Conservation (phyloP, 1,284 basidiomycete genomes). For the Schizophyllum amplum region DNA sequence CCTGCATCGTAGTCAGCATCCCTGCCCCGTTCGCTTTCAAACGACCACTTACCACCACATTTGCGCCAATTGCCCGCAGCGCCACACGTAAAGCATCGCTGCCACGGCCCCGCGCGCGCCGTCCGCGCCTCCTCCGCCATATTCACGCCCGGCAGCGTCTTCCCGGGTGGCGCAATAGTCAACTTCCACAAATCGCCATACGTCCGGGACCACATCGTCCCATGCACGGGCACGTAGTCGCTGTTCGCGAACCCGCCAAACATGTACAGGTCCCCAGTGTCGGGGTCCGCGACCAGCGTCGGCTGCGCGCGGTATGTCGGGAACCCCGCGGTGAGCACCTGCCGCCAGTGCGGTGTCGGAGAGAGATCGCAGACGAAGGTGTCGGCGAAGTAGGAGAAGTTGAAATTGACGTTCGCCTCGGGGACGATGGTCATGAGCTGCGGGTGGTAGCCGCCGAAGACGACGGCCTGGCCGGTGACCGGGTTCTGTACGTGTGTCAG, state of each 20-base stretch:
- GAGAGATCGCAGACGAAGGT: slow-evolving; percentile 14
- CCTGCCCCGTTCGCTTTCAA: background rate
- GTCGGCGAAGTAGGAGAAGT: slow-evolving; percentile 15
- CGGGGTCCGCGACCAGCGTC: slow-evolving; percentile 20
- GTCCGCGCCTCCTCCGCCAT: slow-evolving; percentile 28
- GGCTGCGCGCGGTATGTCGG: slow-evolving; percentile 20
- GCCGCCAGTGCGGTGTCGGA: slow-evolving; percentile 17
- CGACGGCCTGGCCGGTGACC: slow-evolving; percentile 25
- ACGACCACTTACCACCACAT: slow-evolving; percentile 25
- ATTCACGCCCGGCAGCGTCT: slow-evolving; percentile 26
- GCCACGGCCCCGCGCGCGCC: slow-evolving; percentile 32
- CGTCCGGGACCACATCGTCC: slow-evolving; percentile 19
- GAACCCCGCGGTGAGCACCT: slow-evolving; percentile 19
- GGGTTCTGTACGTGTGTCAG: slow-evolving; percentile 21
- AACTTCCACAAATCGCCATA: slow-evolving; percentile 34
- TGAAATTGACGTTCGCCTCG: slow-evolving; percentile 7
- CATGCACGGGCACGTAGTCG: slow-evolving; percentile 25
- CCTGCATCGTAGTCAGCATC: slow-evolving; percentile 12
- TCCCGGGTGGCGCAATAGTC: slow-evolving; percentile 26
- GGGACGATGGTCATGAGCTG: slow-evolving; percentile 19
- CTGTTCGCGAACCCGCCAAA: slow-evolving; percentile 31
- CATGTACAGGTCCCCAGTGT: slow-evolving; percentile 27
- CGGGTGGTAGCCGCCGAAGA: slow-evolving; percentile 34
- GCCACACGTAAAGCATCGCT: slow-evolving; percentile 32
- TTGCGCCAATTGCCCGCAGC: slow-evolving; percentile 29